Percentiles rank a stretch among this genome's conserved stretches.
Evolutionary conservation across 768 basidiomycete genomes (phyloP).

Genomic region (Kwoniella europaea): DNA sequence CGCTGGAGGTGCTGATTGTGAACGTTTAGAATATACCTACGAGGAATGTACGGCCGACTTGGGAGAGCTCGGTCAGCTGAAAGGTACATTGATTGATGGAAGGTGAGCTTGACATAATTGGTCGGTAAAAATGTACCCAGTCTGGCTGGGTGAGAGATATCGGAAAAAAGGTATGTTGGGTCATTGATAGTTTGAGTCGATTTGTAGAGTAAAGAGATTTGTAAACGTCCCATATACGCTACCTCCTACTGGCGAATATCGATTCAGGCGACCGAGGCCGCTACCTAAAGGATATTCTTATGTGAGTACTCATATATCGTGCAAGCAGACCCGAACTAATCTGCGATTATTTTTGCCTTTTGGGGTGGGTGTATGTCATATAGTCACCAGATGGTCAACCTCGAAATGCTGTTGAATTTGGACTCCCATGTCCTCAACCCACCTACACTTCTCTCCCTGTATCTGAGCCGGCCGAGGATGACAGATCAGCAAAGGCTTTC

Average conservation of each 20-base stretch:
- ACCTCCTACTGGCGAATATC: slow-evolving; percentile 24
- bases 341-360: not conserved
- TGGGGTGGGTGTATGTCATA: not conserved
- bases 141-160: not conserved
- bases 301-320: slow-evolving; percentile 10
- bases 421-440: slow-evolving; percentile 19
- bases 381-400: slow-evolving; percentile 11
- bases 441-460: slow-evolving; percentile 16
- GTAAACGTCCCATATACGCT: slow-evolving; percentile 26
- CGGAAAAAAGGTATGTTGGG: not conserved
- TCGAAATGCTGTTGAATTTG: slow-evolving; percentile 1
- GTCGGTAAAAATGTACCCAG: not conserved
- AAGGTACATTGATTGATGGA: slow-evolving; percentile 2
- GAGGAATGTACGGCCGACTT: slow-evolving; percentile 17
- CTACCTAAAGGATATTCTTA: slow-evolving; percentile 21
- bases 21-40: slow-evolving; percentile 13
- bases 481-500: slow-evolving; percentile 13
- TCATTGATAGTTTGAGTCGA: not conserved
- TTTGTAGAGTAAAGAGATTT: slow-evolving; percentile 19
- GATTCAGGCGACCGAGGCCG: slow-evolving; percentile 22
- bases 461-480: slow-evolving; percentile 13
- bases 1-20: not conserved
- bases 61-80: slow-evolving; percentile 15
- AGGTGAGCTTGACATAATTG: not conserved
- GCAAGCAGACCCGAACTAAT: not conserved